Base-by-base conservation (phyloP, 208 protist species). In the Trypanosoma avium region DNA sequence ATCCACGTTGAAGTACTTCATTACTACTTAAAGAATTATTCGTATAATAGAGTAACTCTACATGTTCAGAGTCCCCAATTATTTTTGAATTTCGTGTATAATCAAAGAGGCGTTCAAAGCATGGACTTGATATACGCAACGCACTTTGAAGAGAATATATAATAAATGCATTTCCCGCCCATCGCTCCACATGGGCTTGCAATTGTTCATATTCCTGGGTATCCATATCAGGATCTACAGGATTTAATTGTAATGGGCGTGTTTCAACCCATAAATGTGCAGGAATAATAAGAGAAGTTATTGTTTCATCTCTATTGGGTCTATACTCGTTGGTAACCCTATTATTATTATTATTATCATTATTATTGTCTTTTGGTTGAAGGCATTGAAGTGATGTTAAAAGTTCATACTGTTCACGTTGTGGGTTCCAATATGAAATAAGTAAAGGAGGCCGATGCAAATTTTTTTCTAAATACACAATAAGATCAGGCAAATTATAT, bases 41-140 rank as follows among this genome's bases (percentile, higher is more conserved):
- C 38, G 74, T 86, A 72, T 92, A 92, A 67, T 79, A 92, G 30
- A 92, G 77, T n/a, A 92, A 66, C 56, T 80, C 66, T 33, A 89
- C 80, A 47, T 62, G 57, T 10, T 83, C 78, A 30, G 61, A 43
- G 26, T 66, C 45, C 27, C 54, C 53, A 5, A 12, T 12, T 24
- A 70, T 5, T 21, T 49, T 17, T 24, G 32, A 21, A 24, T 36
- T 40, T 53, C 75, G 60, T 42, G 79, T 49, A 13, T 49, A 6
- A 49, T 83, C 77, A 63, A 83, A 83, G 53, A 61, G 29, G 36
- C 72, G 67, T 15, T 59, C 71, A n/a, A 52, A 17, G 65, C 79
- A 47, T 8, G 76, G 65, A 42, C 75, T 79, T 12, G 72, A 67
- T 30, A 90, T 57, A 38, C 83, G 83, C 48, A 77, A 53, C 1